Evolutionary conservation across 371 early-diverging fungal species (phyloP), one percentile per base, ranked within the genome.

Genomic region (Mucor mucedo): DNA sequence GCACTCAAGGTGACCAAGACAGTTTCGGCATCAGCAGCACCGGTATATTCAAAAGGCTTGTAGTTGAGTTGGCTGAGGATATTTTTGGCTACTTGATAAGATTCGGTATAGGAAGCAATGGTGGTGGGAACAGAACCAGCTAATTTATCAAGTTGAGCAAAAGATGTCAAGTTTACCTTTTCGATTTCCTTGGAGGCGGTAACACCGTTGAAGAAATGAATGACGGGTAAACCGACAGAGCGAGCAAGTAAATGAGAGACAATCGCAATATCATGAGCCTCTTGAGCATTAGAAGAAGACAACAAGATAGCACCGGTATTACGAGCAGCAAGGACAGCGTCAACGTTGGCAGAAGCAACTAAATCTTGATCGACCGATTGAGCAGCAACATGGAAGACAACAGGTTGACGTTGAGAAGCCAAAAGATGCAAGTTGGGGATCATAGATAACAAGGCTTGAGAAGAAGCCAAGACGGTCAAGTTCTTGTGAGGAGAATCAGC

Each of bases 321-420:
- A 52, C 88, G 82, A 52, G 90, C 91, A 39, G 83, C 86, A 58
- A 91, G 71, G 4, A 88, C 88, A 32, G 87, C 82, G 65, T 87
- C 85, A 52, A 89, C 89, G 21, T 84, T 76, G 16, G 83, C 79
- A 39, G 82, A 78, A 38, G 72, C 71, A 21, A 80, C 81, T 62
- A 90, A 68, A 11, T 84, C 78, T 41, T 85, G 72, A 62, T 87
- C 87, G 48, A 88, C 72, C 3, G 84, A 82, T 62, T 90, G 86
- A 39, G 92, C 86, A 16, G 88, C 82, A 4, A 93, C 91, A 69
- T 96, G 95, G 71, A 96, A 84, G 6, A 95, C 95, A 32, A 90
- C 85, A 10, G 91, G 89, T 44, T 83, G 82, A 42, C 75, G 72
- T 14, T 82, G 76, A 16, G 78, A 71, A 21, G 85, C 88, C 42